Evolutionary conservation across 1,284 basidiomycete genomes (phyloP).

Genomic region (Salmacisia buchloeana): DNA sequence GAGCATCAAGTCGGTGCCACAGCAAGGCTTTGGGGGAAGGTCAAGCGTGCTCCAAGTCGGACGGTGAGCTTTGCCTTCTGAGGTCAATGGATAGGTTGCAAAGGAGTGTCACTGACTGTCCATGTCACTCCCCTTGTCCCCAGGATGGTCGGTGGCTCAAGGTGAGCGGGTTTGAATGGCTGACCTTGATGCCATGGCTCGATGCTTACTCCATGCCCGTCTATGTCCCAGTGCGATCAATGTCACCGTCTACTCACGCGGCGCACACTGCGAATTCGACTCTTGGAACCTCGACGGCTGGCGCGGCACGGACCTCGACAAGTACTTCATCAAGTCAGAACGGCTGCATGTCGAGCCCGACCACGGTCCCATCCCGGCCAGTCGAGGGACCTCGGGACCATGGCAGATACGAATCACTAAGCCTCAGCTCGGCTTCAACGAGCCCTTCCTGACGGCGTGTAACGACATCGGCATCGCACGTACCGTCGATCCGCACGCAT

Average conservation of each 20-base stretch:
- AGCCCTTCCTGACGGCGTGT: neutral
- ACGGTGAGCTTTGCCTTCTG: slow-evolving; percentile 6
- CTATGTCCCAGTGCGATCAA: slow-evolving; percentile 16
- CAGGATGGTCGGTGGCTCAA: slow-evolving; percentile 15
- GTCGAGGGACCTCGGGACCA: neutral
- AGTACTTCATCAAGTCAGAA: neutral
- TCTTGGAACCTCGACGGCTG: slow-evolving; percentile 4
- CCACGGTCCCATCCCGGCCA: neutral
- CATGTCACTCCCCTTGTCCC: neutral
- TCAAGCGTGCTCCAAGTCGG: slow-evolving; percentile 1
- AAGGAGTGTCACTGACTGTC: no score
- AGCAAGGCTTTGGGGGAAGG: slow-evolving; percentile 3
- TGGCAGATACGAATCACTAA: neutral
- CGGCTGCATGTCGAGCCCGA: neutral
- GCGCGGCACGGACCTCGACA: neutral
- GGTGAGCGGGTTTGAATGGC: neutral
- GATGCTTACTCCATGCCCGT: neutral
- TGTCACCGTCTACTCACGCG: slow-evolving; percentile 8
- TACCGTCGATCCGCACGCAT: slow-evolving; percentile 8
- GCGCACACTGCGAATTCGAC: slow-evolving; percentile 7
- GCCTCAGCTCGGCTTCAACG: neutral
- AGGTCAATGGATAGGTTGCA: neutral
- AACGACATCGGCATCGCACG: slow-evolving; percentile 7
- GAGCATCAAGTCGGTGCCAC: slow-evolving; percentile 8
- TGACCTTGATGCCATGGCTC: neutral